phyloP scores from a whole-genome alignment of 148 eudicot genomes.

The Amaranthus cruentus region DNA sequence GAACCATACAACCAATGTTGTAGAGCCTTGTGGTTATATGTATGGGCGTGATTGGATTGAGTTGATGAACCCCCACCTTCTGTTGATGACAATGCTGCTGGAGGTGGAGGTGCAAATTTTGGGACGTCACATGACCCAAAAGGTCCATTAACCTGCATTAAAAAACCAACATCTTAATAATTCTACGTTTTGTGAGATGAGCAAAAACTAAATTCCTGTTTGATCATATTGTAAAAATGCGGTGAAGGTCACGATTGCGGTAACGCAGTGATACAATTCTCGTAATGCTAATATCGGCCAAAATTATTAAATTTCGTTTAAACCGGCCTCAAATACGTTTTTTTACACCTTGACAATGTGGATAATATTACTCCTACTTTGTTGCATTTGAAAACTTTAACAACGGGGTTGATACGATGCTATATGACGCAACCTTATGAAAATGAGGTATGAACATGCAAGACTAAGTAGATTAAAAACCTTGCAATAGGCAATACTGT shows the following conservation, averaged over 20 bases:
- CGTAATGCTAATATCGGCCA: too few relatives aligned
- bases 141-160: slow-evolving; percentile 52
- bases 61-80: slow-evolving; percentile 3
- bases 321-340: too few relatives aligned
- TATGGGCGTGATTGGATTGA: slow-evolving; percentile 23
- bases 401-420: too few relatives aligned
- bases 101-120: slow-evolving; percentile 74
- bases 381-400: too few relatives aligned
- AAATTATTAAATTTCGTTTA: too few relatives aligned
- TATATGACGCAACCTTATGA: not conserved
- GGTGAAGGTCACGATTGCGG: too few relatives aligned
- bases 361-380: too few relatives aligned
- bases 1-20: slow-evolving; percentile 33
- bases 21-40: slow-evolving; percentile 8
- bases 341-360: too few relatives aligned
- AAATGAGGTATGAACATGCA: not conserved
- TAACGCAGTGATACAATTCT: too few relatives aligned
- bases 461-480: slow-evolving; percentile 28
- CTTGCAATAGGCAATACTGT: slow-evolving; percentile 86
- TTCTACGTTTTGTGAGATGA: too few relatives aligned
- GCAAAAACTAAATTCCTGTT: too few relatives aligned
- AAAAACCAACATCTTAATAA: not conserved
- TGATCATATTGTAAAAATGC: too few relatives aligned
- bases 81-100: slow-evolving; percentile 39
- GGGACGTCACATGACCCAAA: slow-evolving; percentile 67